Conservation (phyloP, 192 early-diverging fungal species). For the Anaeromyces robustus region DNA sequence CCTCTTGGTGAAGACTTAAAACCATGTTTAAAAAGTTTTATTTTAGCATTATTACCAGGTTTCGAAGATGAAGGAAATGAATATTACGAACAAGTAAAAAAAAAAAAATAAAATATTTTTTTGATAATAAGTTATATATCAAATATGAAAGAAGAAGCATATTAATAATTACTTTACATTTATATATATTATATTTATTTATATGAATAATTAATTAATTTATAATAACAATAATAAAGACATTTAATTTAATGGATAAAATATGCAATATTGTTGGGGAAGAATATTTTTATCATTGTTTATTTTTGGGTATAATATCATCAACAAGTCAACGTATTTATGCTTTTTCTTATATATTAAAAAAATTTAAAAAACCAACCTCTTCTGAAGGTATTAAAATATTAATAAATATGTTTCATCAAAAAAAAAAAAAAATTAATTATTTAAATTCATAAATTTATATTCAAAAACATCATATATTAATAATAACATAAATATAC, state of each 20-base stretch:
- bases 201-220: too few relatives aligned
- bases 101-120: too few relatives aligned
- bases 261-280: constrained; percentile 50
- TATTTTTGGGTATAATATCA: constrained; percentile 68
- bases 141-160: too few relatives aligned
- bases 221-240: too few relatives aligned
- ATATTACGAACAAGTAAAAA: constrained; percentile 52
- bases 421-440: too few relatives aligned
- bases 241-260: constrained; percentile 39
- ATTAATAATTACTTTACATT: too few relatives aligned
- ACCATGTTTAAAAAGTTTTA: constrained; percentile 60
- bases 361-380: constrained; percentile 51
- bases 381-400: constrained; percentile 45
- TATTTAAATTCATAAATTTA: too few relatives aligned
- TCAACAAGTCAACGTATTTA: constrained; percentile 47
- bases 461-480: too few relatives aligned
- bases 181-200: too few relatives aligned
- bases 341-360: constrained; percentile 61
- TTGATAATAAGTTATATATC: too few relatives aligned
- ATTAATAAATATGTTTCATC: too few relatives aligned
- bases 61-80: constrained; percentile 83
- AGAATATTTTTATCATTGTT: constrained; percentile 61
- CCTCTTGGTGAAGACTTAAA: constrained; percentile 53
- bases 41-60: constrained; percentile 64
- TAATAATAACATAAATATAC: too few relatives aligned